Conservation (phyloP, 2,329 filamentous ascomycete genomes). For the Claviceps lovelessii region DNA sequence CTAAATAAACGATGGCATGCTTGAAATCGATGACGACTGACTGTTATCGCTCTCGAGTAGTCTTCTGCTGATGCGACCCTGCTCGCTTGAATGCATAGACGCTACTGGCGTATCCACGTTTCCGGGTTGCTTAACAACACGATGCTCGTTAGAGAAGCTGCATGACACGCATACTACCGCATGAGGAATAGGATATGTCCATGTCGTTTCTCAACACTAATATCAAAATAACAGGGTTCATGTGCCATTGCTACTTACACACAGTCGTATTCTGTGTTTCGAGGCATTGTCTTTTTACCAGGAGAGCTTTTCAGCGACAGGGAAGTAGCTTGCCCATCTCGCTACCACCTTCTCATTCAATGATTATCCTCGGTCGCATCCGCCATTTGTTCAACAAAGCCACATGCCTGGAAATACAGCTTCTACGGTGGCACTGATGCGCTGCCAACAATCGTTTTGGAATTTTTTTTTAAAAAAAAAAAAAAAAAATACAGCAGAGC, state of each 20-base stretch:
- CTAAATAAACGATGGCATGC: too few relatives aligned
- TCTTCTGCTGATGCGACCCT: slow-evolving; percentile 3
- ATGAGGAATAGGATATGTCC: slow-evolving; percentile 2
- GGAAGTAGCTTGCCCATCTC: background rate
- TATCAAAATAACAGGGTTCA: background rate
- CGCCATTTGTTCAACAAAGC: background rate
- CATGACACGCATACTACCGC: slow-evolving; percentile 12
- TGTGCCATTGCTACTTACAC: background rate
- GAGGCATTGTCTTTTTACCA: background rate
- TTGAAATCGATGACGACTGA: background rate
- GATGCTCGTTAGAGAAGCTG: slow-evolving; percentile 1
- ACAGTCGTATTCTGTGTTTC: too few relatives aligned
- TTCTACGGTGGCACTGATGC: background rate
- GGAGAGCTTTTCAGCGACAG: background rate
- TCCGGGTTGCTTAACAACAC: slow-evolving; percentile 4
- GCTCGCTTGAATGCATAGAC: background rate
- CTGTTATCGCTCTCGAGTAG: background rate
- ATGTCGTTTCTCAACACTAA: background rate
- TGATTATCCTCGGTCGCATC: background rate
- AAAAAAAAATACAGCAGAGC: too few relatives aligned
- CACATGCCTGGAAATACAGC: background rate
- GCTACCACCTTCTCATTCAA: background rate
- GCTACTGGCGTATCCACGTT: slow-evolving; percentile 2
- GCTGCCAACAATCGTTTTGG: too few relatives aligned
- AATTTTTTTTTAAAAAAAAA: too few relatives aligned